Base-by-base conservation (phyloP, 2,329 filamentous ascomycete genomes). In the Diaporthe australafricana region DNA sequence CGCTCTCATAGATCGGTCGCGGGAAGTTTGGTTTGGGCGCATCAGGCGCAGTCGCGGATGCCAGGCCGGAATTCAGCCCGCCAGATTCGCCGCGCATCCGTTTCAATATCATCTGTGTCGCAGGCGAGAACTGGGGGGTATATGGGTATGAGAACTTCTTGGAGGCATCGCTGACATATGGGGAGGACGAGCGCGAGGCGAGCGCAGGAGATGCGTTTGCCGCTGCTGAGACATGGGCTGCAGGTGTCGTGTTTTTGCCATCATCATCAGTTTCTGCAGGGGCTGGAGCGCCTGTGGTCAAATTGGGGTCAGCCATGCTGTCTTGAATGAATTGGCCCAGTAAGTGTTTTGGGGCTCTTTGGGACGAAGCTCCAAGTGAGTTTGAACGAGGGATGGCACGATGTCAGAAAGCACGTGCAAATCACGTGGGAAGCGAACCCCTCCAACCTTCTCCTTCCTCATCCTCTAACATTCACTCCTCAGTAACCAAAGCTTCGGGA, bases 81-180 rank as follows among this genome's bases (percentile, higher is more conserved):
- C 73, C 73, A n/a, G 67, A 74, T 63, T 77, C 78, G 66, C 75
- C 76, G 17, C 72, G 73, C 40, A 75, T 76, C 3, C 77, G 75
- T 72, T 60, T 77, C 8, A 77, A 75, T 6, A 65, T 75, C 55
- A 78, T 73, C 56, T 74, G 73, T 32, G 73, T 74, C 25, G 73
- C 73, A 30, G 71, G 67, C 32, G 73, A 72, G 32, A 74, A 74
- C 25, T 74, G 73, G 1, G 71, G 73, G 1, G 70, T 67, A 11
- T 74, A 74, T n/a, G 68, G 68, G 78, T 94, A 95, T 78, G 91
- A 93, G 76, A 93, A 93, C 17, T 40, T 48, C 27, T 17, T 73
- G 57, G 66, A 50, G n/a, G 12, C 70, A 62, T 70, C 56, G 45
- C 38, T 30, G 52, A 32, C 42, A 12, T 25, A 32, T 11, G 50